phyloP scores from a whole-genome alignment of 176 grass and related monocot genomes.

The Hyparrhenia diplandra region DNA sequence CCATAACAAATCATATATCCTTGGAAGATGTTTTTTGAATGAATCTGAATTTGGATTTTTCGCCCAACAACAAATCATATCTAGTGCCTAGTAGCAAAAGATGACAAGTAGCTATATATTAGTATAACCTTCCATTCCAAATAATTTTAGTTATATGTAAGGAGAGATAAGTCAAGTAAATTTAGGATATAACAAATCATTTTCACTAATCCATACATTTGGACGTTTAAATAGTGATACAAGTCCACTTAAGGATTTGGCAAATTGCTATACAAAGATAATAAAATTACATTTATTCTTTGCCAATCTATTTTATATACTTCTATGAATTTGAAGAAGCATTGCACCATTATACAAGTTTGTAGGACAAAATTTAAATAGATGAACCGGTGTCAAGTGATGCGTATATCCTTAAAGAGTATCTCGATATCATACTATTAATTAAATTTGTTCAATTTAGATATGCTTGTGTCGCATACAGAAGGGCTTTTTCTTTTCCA shows the following conservation, averaged over 20 bases:
- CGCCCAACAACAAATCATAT: slow-evolving; percentile 87
- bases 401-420: neutral
- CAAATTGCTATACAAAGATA: neutral
- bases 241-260: neutral
- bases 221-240: neutral
- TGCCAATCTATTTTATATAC: neutral
- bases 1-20: slow-evolving; percentile 74
- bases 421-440: neutral
- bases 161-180: neutral
- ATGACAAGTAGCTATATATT: neutral
- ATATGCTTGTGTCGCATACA: neutral
- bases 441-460: neutral
- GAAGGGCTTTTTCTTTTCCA: neutral
- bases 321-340: neutral
- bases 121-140: neutral
- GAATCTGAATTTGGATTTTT: slow-evolving; percentile 81
- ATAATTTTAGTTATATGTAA: neutral
- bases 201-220: neutral
- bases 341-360: neutral
- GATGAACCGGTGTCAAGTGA: neutral
- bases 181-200: neutral
- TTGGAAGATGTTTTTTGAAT: slow-evolving; percentile 68
- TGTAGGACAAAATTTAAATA: neutral
- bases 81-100: slow-evolving; percentile 39
- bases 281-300: neutral